Conservation (phyloP, 768 basidiomycete genomes). For the Rhodotorula taiwanensis region DNA sequence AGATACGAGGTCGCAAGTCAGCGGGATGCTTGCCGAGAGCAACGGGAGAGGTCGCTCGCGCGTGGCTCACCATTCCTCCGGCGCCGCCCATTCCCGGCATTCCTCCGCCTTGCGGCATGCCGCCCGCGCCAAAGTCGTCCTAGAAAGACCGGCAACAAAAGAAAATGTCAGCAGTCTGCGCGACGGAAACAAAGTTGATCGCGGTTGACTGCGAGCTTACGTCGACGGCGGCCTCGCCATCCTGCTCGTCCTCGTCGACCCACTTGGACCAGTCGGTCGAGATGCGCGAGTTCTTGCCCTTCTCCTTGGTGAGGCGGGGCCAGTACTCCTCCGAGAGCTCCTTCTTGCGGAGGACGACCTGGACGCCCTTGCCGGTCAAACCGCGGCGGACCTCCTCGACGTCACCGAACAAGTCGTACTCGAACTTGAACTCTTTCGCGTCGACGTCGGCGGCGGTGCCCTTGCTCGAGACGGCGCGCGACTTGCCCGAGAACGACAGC, state of each 20-base stretch:
- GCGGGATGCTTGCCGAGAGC: background rate
- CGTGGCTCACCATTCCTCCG: conserved; percentile 8
- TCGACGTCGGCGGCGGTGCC: conserved; percentile 47
- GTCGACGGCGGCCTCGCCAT: conserved; percentile 51
- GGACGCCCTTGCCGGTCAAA: conserved; percentile 62
- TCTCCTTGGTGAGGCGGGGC: conserved; percentile 87
- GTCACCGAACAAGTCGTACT: conserved; percentile 66
- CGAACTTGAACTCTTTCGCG: conserved; percentile 65
- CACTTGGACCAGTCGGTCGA: conserved; percentile 49
- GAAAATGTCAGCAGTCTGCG: background rate
- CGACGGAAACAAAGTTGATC: background rate
- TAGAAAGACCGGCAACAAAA: background rate
- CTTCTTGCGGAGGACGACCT: conserved; percentile 72
- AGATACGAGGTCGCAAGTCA: too few relatives aligned
- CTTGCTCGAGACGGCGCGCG: conserved; percentile 32
- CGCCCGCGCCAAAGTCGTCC: conserved; percentile 8
- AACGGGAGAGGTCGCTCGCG: too few relatives aligned
- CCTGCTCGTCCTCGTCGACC: conserved; percentile 97
- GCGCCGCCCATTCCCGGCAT: conserved; percentile 41
- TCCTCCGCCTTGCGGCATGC: conserved; percentile 31
- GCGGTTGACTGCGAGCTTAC: conserved; percentile 31
- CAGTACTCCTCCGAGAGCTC: conserved; percentile 69
- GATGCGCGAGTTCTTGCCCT: conserved; percentile 66
- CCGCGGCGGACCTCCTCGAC: conserved; percentile 61
- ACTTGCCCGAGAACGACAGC: conserved; percentile 46